Conservation (phyloP, 2,329 filamentous ascomycete genomes). For the Penicillium thymicola region DNA sequence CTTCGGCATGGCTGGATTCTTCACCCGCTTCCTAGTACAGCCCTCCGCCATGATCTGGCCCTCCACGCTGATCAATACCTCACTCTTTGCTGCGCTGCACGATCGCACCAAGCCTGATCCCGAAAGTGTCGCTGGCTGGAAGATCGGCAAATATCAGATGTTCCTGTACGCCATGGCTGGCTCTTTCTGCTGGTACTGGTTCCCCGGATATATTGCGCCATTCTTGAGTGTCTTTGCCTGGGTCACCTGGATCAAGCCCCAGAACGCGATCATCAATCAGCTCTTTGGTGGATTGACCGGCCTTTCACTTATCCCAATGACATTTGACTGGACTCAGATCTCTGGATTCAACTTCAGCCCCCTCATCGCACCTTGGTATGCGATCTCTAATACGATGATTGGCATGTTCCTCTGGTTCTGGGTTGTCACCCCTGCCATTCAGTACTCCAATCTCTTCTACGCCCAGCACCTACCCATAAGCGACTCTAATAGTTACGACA, state of each 20-base stretch:
- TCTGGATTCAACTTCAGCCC: slow-evolving; percentile 66
- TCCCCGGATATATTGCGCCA: slow-evolving; percentile 66
- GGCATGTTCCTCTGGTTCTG: slow-evolving; percentile 66
- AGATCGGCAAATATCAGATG: slow-evolving; percentile 63
- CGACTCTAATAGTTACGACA: slow-evolving; percentile 68
- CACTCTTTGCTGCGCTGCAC: slow-evolving; percentile 70
- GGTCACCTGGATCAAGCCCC: slow-evolving; percentile 67
- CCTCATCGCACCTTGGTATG: slow-evolving; percentile 68
- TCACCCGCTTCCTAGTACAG: slow-evolving; percentile 58
- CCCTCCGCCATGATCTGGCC: slow-evolving; percentile 73
- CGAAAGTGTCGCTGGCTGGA: slow-evolving; percentile 59
- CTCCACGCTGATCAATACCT: slow-evolving; percentile 61
- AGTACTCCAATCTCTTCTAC: slow-evolving; percentile 66
- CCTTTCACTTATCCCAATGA: slow-evolving; percentile 22
- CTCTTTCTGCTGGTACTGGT: slow-evolving; percentile 65
- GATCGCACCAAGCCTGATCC: slow-evolving; percentile 58
- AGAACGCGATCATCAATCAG: slow-evolving; percentile 67
- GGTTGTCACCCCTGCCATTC: slow-evolving; percentile 56
- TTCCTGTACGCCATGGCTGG: slow-evolving; percentile 58
- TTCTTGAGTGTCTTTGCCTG: slow-evolving; percentile 69
- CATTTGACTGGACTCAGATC: slow-evolving; percentile 72
- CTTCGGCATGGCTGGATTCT: slow-evolving; percentile 66
- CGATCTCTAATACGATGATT: slow-evolving; percentile 69
- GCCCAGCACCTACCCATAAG: slow-evolving; percentile 65
- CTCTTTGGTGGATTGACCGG: slow-evolving; percentile 23